Evolutionary conservation across 352 stramenopile species (phyloP).

Genomic region (Phytopythium helicoides): DNA sequence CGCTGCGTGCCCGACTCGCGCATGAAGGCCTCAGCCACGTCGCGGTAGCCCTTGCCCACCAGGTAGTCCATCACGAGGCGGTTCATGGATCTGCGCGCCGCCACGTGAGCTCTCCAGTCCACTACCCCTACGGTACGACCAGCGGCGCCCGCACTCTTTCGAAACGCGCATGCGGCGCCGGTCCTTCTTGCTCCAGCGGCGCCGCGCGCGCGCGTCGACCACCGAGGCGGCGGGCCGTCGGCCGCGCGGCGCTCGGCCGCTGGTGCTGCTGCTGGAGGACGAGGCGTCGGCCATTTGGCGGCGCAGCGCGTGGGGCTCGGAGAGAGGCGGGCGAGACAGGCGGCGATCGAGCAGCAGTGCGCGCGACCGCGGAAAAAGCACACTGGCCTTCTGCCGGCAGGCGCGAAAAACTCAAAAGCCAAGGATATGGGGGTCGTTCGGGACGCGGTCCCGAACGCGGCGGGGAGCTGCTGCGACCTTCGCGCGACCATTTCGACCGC

Average conservation of each 20-base stretch:
- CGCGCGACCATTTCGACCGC: not conserved
- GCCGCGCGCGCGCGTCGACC: slow-evolving; percentile 13
- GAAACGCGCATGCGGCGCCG: slow-evolving; percentile 59
- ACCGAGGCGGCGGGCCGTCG: slow-evolving; percentile 5
- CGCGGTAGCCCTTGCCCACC: slow-evolving; percentile 74
- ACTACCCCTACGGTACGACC: not conserved
- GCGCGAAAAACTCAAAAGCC: slow-evolving; percentile 7
- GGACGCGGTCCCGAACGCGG: no score
- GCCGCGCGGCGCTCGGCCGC: not conserved
- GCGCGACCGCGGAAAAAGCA: no score
- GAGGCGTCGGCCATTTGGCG: no score
- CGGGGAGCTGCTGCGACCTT: slow-evolving; percentile 11
- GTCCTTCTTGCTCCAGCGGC: slow-evolving; percentile 24
- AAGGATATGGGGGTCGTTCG: no score
- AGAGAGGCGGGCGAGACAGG: no score
- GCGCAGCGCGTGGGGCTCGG: no score
- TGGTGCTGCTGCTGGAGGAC: no score
- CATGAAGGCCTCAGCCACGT: slow-evolving; percentile 77
- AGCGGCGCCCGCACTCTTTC: slow-evolving; percentile 49
- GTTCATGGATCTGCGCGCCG: slow-evolving; percentile 56
- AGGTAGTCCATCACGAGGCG: slow-evolving; percentile 81
- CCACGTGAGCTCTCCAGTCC: not conserved
- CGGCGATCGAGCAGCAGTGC: no score
- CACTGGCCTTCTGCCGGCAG: not conserved
- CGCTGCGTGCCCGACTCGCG: slow-evolving; percentile 65